Evolutionary conservation across 2,329 filamentous ascomycete species (phyloP).

Genomic region (Fusarium napiforme): DNA sequence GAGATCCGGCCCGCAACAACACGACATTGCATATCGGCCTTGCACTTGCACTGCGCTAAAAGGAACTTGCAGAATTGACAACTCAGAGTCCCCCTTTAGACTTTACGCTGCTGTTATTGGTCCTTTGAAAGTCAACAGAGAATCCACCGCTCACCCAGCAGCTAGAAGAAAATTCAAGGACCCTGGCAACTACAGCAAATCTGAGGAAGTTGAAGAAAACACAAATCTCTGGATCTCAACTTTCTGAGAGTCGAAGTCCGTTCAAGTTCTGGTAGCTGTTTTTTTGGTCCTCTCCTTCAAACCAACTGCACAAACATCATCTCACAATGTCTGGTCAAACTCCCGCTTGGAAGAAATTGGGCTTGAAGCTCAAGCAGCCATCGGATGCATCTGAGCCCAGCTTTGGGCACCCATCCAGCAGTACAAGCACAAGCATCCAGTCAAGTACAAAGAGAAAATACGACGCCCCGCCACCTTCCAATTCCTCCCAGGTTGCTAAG

Average conservation of each 20-base stretch:
- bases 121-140: slow-evolving; percentile 16
- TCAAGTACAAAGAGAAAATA: slow-evolving; percentile 54
- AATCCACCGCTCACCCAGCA: slow-evolving; percentile 28
- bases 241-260: neutral
- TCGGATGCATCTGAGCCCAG: slow-evolving; percentile 48
- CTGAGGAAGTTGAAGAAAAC: slow-evolving; percentile 27
- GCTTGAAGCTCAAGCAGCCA: slow-evolving; percentile 67
- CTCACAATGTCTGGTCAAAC: slow-evolving; percentile 59
- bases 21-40: slow-evolving; percentile 39
- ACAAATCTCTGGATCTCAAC: slow-evolving; percentile 5
- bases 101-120: slow-evolving; percentile 19
- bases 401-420: slow-evolving; percentile 53
- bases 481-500: slow-evolving; percentile 49
- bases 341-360: slow-evolving; percentile 71
- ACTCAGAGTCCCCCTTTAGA: slow-evolving; percentile 22
- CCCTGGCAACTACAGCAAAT: slow-evolving; percentile 37
- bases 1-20: slow-evolving; percentile 38
- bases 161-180: slow-evolving; percentile 37
- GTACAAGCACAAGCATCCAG: slow-evolving; percentile 44
- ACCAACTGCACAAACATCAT: slow-evolving; percentile 21
- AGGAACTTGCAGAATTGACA: slow-evolving; percentile 37
- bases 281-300: neutral
- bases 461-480: slow-evolving; percentile 49
- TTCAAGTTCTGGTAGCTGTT: neutral
- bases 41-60: slow-evolving; percentile 31